These are phyloP conservation scores for Ustilago shanxiensis DNA, from an alignment of 1,284 basidiomycete species.

Conservation along the genomic window DNA sequence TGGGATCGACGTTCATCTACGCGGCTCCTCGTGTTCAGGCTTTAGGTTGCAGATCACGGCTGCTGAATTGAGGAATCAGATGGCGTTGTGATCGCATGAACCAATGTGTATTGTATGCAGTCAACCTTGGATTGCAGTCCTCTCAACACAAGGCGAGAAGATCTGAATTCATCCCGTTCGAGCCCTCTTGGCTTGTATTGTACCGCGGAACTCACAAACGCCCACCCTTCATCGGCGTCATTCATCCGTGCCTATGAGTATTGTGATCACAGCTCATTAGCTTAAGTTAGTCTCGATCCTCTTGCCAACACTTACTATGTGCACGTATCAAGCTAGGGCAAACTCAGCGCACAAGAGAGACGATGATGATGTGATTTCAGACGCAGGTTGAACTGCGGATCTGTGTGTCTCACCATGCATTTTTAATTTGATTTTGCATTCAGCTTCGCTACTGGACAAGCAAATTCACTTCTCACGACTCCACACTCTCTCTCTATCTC, in stretches of 20 bases:
- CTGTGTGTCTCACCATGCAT: no score
- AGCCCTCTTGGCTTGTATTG: background rate
- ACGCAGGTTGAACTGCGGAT: no score
- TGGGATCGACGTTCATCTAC: background rate
- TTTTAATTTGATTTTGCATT: no score
- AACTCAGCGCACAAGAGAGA: background rate
- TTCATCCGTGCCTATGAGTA: background rate
- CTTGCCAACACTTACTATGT: background rate
- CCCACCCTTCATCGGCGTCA: background rate
- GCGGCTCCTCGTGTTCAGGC: background rate
- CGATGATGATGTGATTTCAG: background rate
- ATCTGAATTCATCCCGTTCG: background rate
- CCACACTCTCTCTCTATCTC: background rate
- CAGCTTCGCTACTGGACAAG: background rate
- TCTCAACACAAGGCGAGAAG: no score
- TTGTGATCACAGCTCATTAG: no score
- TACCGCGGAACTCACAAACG: background rate
- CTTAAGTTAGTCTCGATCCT: background rate
- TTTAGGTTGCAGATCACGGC: background rate
- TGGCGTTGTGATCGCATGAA: background rate
- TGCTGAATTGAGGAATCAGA: background rate
- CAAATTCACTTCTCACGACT: background rate
- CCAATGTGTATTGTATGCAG: no score
- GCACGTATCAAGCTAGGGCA: background rate
- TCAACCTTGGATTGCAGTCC: no score